Evolutionary conservation across 352 stramenopile species (phyloP), one percentile per base, ranked within the genome.

Genomic region (Phytophthora boehmeriae): DNA sequence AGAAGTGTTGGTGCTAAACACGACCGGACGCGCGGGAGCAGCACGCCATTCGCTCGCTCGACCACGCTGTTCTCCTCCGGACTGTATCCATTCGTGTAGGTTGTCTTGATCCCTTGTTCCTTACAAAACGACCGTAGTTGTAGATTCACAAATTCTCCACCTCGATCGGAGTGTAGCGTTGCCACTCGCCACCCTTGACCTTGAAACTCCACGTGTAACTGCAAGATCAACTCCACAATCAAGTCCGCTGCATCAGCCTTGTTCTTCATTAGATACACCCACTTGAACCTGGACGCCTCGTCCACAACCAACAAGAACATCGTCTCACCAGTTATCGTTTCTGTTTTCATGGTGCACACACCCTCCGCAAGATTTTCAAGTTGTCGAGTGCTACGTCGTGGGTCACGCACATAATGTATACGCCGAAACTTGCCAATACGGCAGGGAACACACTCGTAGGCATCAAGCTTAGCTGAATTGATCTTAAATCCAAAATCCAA

Each of bases 241-340:
- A 16, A 20, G 17, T 9, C 9, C 22, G 8, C 44, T 17, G 20
- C 44, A 25, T 25, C 44, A 45, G 8, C 17, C 49, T 64, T 60
- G 38, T 61, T 3, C 5, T 4, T 25, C 20, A 54, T 5, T 1
- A 32, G 44, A 17, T 57, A 72, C 11, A 17, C 39, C 52, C 56
- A 64, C 53, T 61, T 60, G 35, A 39, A 67, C 0, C 63, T 13
- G 0, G 52, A 63, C 6, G 52, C 52, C 42, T 67, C 63, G 38
- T 63, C 45, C 8, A 60, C 47, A 28, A 59, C 27, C 8, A 73
- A 14, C 20, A 73, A 20, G 5, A 68, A 55, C 34, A 60, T 57
- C 1, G 36, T 66, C 3, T 48, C 45, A 8, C 50, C 48, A 5
- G 35, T 27, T 9, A 59, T 42, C 5, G 42, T 42, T 4, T 30